Conservation (phyloP, 1,139 yeast genomes). For the Saccharomycopsis hybrid region DNA sequence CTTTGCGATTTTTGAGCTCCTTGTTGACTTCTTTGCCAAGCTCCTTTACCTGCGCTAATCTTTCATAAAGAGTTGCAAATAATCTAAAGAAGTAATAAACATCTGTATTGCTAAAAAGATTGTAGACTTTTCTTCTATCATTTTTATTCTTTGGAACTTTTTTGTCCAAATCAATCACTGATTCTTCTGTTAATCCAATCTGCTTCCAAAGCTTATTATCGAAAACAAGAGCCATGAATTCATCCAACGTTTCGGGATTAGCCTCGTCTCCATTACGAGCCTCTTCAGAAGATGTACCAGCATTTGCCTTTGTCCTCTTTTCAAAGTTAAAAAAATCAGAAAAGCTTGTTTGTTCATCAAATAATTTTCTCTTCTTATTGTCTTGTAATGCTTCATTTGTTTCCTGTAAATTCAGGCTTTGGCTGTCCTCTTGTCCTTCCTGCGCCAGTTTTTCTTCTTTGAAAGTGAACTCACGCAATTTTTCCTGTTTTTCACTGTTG, state of each 20-base stretch:
- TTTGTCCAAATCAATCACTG: slow-evolving; percentile 15
- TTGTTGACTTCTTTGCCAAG: slow-evolving; percentile 44
- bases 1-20: slow-evolving; percentile 60
- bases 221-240: not conserved
- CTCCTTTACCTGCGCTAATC: slow-evolving; percentile 69
- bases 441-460: slow-evolving; percentile 21
- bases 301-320: no score
- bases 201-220: slow-evolving; percentile 1
- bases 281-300: no score
- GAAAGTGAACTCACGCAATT: slow-evolving; percentile 12
- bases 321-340: not conserved
- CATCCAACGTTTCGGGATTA: no score
- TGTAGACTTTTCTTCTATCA: slow-evolving; percentile 40
- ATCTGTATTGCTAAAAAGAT: slow-evolving; percentile 82
- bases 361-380: not conserved
- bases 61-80: slow-evolving; percentile 70
- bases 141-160: slow-evolving; percentile 11
- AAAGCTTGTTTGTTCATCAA: not conserved
- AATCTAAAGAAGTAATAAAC: slow-evolving; percentile 87
- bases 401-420: not conserved
- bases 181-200: slow-evolving; percentile 5
- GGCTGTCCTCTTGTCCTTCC: slow-evolving; percentile 21
- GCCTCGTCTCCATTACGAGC: no score
- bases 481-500: slow-evolving; percentile 24
- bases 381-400: no score